Base-by-base conservation (phyloP, 2,329 filamentous ascomycete species). In the Pseudogymnoascus sp. region DNA sequence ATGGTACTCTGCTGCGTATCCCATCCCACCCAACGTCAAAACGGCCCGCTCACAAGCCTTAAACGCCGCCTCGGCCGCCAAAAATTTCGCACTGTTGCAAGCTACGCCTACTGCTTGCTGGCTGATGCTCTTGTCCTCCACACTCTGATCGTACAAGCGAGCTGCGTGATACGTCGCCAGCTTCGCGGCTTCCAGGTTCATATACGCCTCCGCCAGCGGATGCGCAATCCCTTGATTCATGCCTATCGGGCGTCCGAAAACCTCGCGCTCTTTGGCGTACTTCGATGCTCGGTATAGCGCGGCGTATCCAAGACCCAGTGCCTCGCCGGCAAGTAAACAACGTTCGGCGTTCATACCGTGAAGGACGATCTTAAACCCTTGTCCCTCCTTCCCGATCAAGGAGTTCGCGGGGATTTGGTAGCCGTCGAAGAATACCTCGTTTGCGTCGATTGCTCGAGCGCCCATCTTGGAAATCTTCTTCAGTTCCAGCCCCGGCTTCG, bases 351-450 rank as follows among this genome's bases (percentile, higher is more conserved):
- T 92, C 86, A 92, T 90, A 2, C 89, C 88, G 67, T 90, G 86
- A 22, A 92, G 80, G 59, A 92, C 83, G 61, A 91, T 87, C 68
- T 86, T 87, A 78, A 95, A 95, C 0, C 91, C 90, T 62, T 89
- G 80, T 4, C 86, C 85, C 71, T 94, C 88, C 33, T 82, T 70
- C 0, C 90, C 90, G 41, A 95, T 83, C 0, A 93, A 75, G 0
- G 84, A 78, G 39, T 84, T 78, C 0, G 79, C 79, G 0, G 86
- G 83, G 12, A 94, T 83, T 3, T 74, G 72, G 72, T 92, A 95
- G 66, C 86, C 83, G 72, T 94, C 89, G 70, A 95, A 94, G 73
- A 95, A 95, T 1, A 95, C 87, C 70, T 94, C 89, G 66, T 95
- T 95, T 0, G 90, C 89, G 68, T 94, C 90, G 1, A 95, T 85